These are phyloP conservation scores for Hypomontagnella monticulosa DNA, from an alignment of 495 filamentous ascomycete species.

Conservation along the genomic window DNA sequence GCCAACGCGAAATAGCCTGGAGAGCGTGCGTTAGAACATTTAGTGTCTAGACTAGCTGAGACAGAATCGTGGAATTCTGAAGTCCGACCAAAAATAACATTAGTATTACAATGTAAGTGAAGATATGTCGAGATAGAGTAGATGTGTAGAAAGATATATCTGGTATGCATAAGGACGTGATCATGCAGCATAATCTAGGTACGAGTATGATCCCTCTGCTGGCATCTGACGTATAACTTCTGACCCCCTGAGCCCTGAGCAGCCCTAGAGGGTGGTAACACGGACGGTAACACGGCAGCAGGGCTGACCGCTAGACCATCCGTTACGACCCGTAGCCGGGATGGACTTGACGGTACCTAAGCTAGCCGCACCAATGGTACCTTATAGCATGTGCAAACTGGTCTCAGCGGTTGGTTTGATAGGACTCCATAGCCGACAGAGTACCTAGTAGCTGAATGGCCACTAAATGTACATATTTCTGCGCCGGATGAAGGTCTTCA, in stretches of 20 bases:
- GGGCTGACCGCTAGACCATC: background rate
- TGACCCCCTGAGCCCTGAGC: too few relatives aligned
- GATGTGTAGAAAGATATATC: background rate
- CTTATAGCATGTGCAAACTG: background rate
- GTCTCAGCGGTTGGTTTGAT: too few relatives aligned
- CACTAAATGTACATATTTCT: too few relatives aligned
- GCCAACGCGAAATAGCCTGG: slow-evolving; percentile 44
- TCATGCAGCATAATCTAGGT: background rate
- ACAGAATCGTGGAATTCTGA: background rate
- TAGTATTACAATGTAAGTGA: background rate
- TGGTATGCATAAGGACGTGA: background rate
- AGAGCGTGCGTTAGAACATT: background rate
- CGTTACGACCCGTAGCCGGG: slow-evolving; percentile 8
- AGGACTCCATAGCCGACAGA: too few relatives aligned
- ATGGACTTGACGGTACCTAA: slow-evolving; percentile 18
- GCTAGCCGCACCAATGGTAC: slow-evolving; percentile 11
- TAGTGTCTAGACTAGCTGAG: background rate
- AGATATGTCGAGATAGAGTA: background rate
- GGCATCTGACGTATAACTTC: background rate
- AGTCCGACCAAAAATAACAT: too few relatives aligned
- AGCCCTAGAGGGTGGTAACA: too few relatives aligned
- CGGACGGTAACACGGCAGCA: background rate
- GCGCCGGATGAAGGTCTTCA: too few relatives aligned
- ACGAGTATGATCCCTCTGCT: background rate
- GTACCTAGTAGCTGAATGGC: too few relatives aligned